Percentiles rank a stretch among this genome's conserved stretches.
These are phyloP conservation scores for Russula virescens DNA, from an alignment of 768 basidiomycete genomes.

Conservation along the genomic window DNA sequence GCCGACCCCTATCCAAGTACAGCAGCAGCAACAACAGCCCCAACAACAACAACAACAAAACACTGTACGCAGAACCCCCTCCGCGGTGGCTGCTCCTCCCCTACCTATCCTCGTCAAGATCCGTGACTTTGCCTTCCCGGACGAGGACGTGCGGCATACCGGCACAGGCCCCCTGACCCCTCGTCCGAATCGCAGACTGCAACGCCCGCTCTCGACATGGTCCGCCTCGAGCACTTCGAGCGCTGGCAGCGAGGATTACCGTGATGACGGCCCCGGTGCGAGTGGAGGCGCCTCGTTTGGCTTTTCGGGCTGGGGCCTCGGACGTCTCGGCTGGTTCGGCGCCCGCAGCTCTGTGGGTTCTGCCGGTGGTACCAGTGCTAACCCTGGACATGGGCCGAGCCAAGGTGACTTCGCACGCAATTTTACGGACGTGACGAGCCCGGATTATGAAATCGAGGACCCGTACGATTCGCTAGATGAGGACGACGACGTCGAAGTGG, in stretches of 20 bases:
- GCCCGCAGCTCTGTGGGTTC: constrained; percentile 22
- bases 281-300: constrained; percentile 24
- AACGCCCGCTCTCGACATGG: constrained; percentile 27
- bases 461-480: constrained; percentile 25
- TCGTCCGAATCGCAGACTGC: constrained; percentile 33
- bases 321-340: constrained; percentile 38
- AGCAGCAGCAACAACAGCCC: not conserved
- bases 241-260: constrained; percentile 22
- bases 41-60: not conserved
- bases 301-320: constrained; percentile 40
- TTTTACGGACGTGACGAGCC: constrained; percentile 34
- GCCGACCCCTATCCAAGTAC: constrained; percentile 4
- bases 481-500: constrained; percentile 28
- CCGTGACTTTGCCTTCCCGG: constrained; percentile 45
- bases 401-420: constrained; percentile 44
- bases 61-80: not conserved
- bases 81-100: constrained; percentile 11
- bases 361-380: constrained; percentile 18
- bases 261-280: constrained; percentile 28
- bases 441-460: constrained; percentile 28
- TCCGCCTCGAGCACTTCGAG: constrained; percentile 29
- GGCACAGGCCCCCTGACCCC: constrained; percentile 40
- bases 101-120: constrained; percentile 35
- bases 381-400: constrained; percentile 30
- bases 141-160: constrained; percentile 39